A percentile compares a stretch with the other conserved stretches of the same genome.
Conservation (phyloP, 2,329 filamentous ascomycete genomes). For the Phialocephala sp. region DNA sequence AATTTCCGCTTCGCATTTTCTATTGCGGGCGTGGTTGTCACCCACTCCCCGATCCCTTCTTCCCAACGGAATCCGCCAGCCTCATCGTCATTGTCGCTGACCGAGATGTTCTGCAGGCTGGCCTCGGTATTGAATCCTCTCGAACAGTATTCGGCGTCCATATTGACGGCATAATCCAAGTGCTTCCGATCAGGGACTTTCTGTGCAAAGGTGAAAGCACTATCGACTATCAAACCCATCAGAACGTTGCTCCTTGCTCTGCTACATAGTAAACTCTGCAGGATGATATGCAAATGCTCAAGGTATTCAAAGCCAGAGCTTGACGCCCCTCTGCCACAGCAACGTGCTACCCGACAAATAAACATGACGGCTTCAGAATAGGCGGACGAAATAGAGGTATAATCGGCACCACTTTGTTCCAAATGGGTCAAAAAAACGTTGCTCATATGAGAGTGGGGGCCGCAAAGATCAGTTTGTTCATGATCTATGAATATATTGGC, state of each 20-base stretch:
- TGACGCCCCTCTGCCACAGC: slow-evolving; percentile 50
- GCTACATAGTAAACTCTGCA: slow-evolving; percentile 27
- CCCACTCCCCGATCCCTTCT: slow-evolving; percentile 62
- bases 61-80: slow-evolving; percentile 54
- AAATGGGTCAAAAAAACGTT: slow-evolving; percentile 23
- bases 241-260: slow-evolving; percentile 24
- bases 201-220: slow-evolving; percentile 42
- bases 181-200: slow-evolving; percentile 38
- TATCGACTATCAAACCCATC: slow-evolving; percentile 41
- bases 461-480: not conserved
- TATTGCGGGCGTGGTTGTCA: slow-evolving; percentile 52
- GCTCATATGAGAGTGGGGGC: slow-evolving; percentile 11
- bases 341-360: slow-evolving; percentile 53
- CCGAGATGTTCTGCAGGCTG: slow-evolving; percentile 1
- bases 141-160: slow-evolving; percentile 33
- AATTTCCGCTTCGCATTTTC: slow-evolving; percentile 34
- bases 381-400: not conserved
- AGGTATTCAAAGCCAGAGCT: slow-evolving; percentile 46
- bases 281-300: slow-evolving; percentile 43
- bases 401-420: slow-evolving; percentile 4
- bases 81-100: slow-evolving; percentile 15
- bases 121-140: slow-evolving; percentile 20
- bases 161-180: slow-evolving; percentile 40
- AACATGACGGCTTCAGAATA: slow-evolving; percentile 43
- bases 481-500: slow-evolving; percentile 23